Base-by-base conservation (phyloP, 2,329 filamentous ascomycete genomes). In the Neurospora sp. region DNA sequence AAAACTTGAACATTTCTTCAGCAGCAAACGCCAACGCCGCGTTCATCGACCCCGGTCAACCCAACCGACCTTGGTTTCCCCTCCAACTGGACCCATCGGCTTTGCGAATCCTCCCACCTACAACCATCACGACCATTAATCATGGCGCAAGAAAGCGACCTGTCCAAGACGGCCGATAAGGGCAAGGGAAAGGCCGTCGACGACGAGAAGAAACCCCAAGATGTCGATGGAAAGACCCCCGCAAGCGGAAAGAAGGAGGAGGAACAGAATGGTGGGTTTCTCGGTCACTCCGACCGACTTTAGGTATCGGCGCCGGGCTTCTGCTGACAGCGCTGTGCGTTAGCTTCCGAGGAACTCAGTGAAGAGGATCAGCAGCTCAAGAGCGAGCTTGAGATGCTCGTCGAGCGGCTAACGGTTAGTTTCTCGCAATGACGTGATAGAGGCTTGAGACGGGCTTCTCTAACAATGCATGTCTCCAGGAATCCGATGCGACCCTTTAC, bases 331-430 rank as follows among this genome's bases (percentile, higher is more conserved):
- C 81, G 75, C 67, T 69, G 15, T 68, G 71, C 38, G 68, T 62
- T 72, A 81, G 82, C 80, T 77, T 79, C 86, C 84, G 95, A 98
- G 83, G 96, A 99, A 82, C 90, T 99, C 76, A 99, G 87, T 78
- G 96, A 99, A 78, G 96, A 99, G 81, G 96, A 99, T 75, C 94
- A 98, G 83, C 94, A 98, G 84, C 89, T 99, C 78, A 99, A 99
- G 86, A 94, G 87, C 78, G 96, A 99, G 83, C 90, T 99, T 73
- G 96, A 99, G 75, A 96, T 98, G 94, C 88, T 99, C 68, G 95
- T 97, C 9, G 96, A 99, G 84, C 89, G 96, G 78, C 85, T 99
- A 86, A 92, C 92, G 81, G 93, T 96, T 84, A 68, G 75, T 72
- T 11, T 11, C 8, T 58, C 15, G 33, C n/a, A 62, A 39, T 38